phyloP scores from a whole-genome alignment of 257 asterid genomes.

The Hygrophila difformis region DNA sequence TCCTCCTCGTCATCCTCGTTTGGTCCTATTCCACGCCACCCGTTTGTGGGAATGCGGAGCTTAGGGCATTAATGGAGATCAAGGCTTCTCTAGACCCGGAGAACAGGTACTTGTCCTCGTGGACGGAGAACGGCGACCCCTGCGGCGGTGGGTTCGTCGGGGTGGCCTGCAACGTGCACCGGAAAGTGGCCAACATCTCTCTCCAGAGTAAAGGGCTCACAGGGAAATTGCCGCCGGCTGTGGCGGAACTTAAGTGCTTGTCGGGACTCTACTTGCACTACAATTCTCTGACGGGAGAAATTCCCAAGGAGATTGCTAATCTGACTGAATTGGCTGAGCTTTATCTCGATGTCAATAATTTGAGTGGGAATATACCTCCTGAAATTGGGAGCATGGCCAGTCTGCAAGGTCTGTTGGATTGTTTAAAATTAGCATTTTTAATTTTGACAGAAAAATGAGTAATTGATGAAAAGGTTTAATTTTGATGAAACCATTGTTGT shows the following conservation, averaged over 20 bases:
- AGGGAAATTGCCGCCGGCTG: constrained; percentile 79
- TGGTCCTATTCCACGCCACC: constrained; percentile 19
- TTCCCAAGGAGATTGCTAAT: constrained; percentile 74
- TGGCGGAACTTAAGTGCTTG: constrained; percentile 73
- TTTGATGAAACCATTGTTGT: too few relatives aligned
- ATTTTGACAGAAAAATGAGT: too few relatives aligned
- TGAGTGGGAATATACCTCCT: constrained; percentile 57
- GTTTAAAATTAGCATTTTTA: too few relatives aligned
- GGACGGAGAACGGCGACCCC: constrained; percentile 66
- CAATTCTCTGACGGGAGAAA: constrained; percentile 67
- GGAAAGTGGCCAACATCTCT: constrained; percentile 69
- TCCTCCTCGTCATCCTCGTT: constrained; percentile 21
- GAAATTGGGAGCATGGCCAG: constrained; percentile 72
- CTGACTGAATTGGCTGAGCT: constrained; percentile 74
- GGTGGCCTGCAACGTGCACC: constrained; percentile 77
- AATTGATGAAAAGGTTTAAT: too few relatives aligned
- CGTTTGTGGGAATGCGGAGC: constrained; percentile 50
- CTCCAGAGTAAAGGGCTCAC: constrained; percentile 58
- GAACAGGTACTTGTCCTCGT: constrained; percentile 48
- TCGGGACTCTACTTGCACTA: constrained; percentile 83
- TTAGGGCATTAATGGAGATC: constrained; percentile 74
- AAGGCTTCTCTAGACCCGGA: constrained; percentile 71
- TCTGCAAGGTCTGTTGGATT: constrained; percentile 56
- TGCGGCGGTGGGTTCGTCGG: constrained; percentile 72
- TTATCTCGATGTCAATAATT: constrained; percentile 64